Evolutionary conservation across 2,329 filamentous ascomycete genomes (phyloP), one percentile per base, ranked within the genome.

Genomic region (Penicillium sp.): DNA sequence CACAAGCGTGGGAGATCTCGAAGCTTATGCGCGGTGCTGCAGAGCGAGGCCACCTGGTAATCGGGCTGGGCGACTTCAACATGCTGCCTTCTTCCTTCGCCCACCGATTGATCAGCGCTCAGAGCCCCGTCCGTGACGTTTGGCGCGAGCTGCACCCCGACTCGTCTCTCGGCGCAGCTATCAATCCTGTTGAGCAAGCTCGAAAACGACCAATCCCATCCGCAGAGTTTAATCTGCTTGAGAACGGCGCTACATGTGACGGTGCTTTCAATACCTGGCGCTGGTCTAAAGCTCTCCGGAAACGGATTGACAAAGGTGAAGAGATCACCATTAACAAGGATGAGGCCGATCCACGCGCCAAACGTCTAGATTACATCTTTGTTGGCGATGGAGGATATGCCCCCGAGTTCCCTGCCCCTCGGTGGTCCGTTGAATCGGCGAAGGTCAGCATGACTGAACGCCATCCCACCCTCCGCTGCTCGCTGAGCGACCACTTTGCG

Each of bases 291-390:
- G 78, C 77, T 15, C 81, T 89, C 65, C 88, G 85, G 71, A 89
- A 88, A 67, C 81, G 81, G 6, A 77, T 95, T 2, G 82, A 82
- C 15, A 83, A 84, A 44, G 87, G 87, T 0, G 81, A 83, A 52
- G 81, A 87, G n/a, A 79, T 86, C 40, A 73, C 79, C 5, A 80
- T 96, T 6, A 79, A 88, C n/a, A 81, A 83, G 0, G 81, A 87
- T 45, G 83, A 84, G 0, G 74, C 80, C 3, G 92, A 97, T 69
- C 85, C 85, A 0, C 81, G 79, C 23, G 93, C 89, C n/a, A 93
- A 96, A 72, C 82, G 94, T 22, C 82, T 97, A 46, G 94, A 99
- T 75, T 99, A 99, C 74, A 89, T 99, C 67, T 97, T 99, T 74
- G 87, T 90, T 63, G 85, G 83, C 1, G 82, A 83, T 12, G 82